Evolutionary conservation across 345 rosid species (phyloP).

Genomic region (Ceriops tagal): DNA sequence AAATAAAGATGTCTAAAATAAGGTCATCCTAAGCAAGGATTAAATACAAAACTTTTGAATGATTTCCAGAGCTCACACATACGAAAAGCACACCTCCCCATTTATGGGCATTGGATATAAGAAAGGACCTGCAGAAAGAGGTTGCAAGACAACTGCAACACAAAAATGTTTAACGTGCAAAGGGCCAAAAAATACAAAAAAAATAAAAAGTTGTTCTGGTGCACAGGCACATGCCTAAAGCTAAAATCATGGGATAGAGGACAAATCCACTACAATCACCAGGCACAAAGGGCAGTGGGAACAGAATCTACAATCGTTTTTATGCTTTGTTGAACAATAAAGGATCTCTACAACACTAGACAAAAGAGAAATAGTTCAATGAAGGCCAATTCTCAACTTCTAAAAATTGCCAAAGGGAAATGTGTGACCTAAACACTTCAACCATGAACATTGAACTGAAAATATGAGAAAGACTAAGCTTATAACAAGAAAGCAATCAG

Average conservation of each 20-base stretch:
- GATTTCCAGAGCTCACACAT: slow-evolving; percentile 5
- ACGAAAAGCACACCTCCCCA: slow-evolving; percentile 61
- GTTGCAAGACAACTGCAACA: slow-evolving; percentile 68
- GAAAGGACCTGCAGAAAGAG: slow-evolving; percentile 76
- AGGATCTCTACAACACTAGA: neutral
- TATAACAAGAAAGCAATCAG: neutral
- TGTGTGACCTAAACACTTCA: neutral
- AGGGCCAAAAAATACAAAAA: neutral
- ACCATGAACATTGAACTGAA: neutral
- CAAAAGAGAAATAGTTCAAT: slow-evolving; percentile 4
- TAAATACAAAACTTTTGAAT: no score
- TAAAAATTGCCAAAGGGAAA: neutral
- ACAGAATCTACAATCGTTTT: neutral
- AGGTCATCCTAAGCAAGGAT: no score
- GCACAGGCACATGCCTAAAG: neutral
- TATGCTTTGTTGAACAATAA: slow-evolving; percentile 1
- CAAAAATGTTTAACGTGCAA: neutral
- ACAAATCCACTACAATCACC: neutral
- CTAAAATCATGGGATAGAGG: neutral
- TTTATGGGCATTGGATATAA: slow-evolving; percentile 80
- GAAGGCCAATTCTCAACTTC: neutral
- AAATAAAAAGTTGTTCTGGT: neutral
- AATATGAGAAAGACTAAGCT: neutral
- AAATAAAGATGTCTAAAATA: no score
- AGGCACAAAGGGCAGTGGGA: no score